These are phyloP conservation scores for Fulvia fulva DNA, from an alignment of 2,329 filamentous ascomycete genomes.

Conservation along the genomic window DNA sequence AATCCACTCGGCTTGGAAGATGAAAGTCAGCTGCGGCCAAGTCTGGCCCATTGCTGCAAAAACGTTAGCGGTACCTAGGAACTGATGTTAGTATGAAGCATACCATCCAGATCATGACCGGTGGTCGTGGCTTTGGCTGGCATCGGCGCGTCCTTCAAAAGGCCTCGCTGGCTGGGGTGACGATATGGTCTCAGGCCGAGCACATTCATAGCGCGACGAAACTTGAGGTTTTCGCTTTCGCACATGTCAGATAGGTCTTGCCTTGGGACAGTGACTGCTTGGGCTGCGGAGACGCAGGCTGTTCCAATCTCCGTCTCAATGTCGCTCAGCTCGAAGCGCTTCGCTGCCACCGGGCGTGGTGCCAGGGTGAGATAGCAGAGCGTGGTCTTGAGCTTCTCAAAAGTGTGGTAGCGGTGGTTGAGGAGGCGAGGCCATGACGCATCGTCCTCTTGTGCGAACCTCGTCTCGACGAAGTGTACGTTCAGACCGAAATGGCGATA, in stretches of 20 bases:
- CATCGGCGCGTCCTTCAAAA: not conserved
- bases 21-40: not conserved
- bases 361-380: slow-evolving; percentile 19
- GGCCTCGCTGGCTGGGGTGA: slow-evolving; percentile 10
- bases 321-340: slow-evolving; percentile 3
- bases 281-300: not conserved
- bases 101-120: not conserved
- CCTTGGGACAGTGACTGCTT: slow-evolving; percentile 2
- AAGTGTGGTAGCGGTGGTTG: slow-evolving; percentile 10
- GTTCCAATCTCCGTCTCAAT: not conserved
- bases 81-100: not conserved
- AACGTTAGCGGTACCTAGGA: not conserved
- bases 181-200: slow-evolving; percentile 12
- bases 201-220: slow-evolving; percentile 11
- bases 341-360: not conserved
- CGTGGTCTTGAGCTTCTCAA: slow-evolving; percentile 13
- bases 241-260: not conserved
- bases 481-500: slow-evolving; percentile 18
- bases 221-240: slow-evolving; percentile 1
- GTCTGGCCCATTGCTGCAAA: not conserved
- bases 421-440: slow-evolving; percentile 11
- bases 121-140: not conserved
- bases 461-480: slow-evolving; percentile 11
- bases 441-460: not conserved
- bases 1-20: not conserved